Evolutionary conservation across 2,329 filamentous ascomycete genomes (phyloP), one percentile per base, ranked within the genome.

Genomic region (Paraphoma sp.): DNA sequence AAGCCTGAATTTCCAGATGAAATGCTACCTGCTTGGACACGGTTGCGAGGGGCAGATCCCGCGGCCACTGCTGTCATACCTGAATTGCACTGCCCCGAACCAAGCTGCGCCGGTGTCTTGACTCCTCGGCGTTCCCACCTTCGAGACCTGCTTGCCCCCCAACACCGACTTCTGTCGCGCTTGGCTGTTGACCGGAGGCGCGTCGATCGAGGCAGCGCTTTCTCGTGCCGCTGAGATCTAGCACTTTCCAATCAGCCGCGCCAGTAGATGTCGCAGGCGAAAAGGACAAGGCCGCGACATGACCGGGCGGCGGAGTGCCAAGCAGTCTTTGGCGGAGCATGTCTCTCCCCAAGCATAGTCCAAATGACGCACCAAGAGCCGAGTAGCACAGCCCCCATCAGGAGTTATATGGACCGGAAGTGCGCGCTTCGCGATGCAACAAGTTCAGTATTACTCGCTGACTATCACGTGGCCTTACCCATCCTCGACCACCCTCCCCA

Each of bases 331-430:
- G 53, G 48, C 53, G 30, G 49, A 47, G 40, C 38, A 53, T 46
- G 45, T 51, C 49, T 59, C 50, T 57, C 47, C 36, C 47, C 40
- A 52, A n/a, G 52, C 51, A 46, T 40, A 51, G 31, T 29, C 31
- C 30, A 59, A 53, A 56, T 54, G 56, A 53, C 56, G 52, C 54
- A 60, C 61, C 54, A 62, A 64, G 61, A 51, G 41, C 48, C n/a
- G 33, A 48, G 42, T 31, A 57, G 51, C 61, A 63, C 61, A 63
- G 61, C 61, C 61, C 56, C 50, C 38, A 31, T n/a, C 46, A 18
- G 31, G 38, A 36, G 52, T 45, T 62, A 63, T 63, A 63, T 61
- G 60, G 54, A 23, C 58, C 43, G 16, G 43, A 23, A 41, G 44
- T 44, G 54, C 51, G 51, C 50, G 43, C 48, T 49, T 44, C 48